phyloP scores from a whole-genome alignment of 1,284 basidiomycete genomes.

The Schizophyllum commune region DNA sequence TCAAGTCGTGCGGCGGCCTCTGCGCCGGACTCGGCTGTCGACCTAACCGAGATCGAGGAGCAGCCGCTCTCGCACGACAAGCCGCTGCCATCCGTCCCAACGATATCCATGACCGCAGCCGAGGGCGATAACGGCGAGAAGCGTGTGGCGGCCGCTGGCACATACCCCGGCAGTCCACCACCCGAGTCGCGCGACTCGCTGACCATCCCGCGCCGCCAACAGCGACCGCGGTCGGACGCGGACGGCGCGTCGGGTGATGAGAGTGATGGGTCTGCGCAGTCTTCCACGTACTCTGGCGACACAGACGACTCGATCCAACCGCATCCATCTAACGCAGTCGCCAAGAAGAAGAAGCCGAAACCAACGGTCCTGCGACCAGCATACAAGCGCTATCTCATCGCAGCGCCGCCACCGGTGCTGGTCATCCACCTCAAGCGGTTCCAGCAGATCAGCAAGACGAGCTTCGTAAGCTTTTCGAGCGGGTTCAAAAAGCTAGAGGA shows the following conservation, averaged over 20 bases:
- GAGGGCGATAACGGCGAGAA: constrained; percentile 91
- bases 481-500: constrained; percentile 85
- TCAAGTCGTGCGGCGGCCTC: neutral
- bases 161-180: constrained; percentile 46
- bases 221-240: constrained; percentile 24
- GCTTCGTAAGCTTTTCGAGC: constrained; percentile 48
- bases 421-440: constrained; percentile 93
- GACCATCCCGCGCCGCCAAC: neutral
- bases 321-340: constrained; percentile 4
- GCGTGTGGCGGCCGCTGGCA: constrained; percentile 41
- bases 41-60: neutral
- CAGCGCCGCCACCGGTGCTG: constrained; percentile 79
- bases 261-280: constrained; percentile 34
- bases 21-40: neutral
- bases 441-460: constrained; percentile 58
- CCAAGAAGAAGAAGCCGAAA: constrained; percentile 35
- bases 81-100: neutral
- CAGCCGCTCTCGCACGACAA: neutral
- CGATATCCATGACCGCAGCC: constrained; percentile 50
- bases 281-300: constrained; percentile 23
- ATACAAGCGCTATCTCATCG: constrained; percentile 91
- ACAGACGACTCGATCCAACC: constrained; percentile 19
- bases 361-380: constrained; percentile 74
- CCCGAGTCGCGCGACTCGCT: neutral
- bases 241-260: constrained; percentile 41